phyloP scores from a whole-genome alignment of 1,284 basidiomycete genomes.

The Malassezia nana region DNA sequence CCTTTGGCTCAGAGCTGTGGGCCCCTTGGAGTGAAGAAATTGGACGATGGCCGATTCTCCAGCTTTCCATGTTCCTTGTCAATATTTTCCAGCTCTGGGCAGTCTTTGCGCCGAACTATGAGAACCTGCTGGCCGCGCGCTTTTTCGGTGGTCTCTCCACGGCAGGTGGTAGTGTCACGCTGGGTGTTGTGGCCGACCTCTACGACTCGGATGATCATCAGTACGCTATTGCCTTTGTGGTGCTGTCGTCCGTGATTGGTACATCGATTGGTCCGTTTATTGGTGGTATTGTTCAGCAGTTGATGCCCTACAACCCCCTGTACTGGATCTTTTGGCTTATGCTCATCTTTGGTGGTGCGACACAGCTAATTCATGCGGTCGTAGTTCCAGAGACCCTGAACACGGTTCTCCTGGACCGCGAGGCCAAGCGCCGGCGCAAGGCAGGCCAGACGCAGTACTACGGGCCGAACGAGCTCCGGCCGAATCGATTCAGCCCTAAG shows the following conservation, averaged over 20 bases:
- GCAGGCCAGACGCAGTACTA: constrained; percentile 46
- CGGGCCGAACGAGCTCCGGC: constrained; percentile 49
- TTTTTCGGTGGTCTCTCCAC: constrained; percentile 47
- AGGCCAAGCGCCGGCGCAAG: constrained; percentile 48
- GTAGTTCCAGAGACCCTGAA: constrained; percentile 50
- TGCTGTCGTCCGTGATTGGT: constrained; percentile 44
- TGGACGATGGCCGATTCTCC: constrained; percentile 44
- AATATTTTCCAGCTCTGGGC: constrained; percentile 47
- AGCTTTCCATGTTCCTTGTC: constrained; percentile 43
- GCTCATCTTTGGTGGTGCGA: constrained; percentile 49
- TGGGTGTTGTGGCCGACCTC: constrained; percentile 50
- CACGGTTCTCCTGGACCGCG: constrained; percentile 49
- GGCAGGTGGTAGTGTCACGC: constrained; percentile 50
- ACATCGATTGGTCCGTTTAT: constrained; percentile 43
- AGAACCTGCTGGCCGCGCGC: constrained; percentile 40
- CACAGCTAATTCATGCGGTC: constrained; percentile 49
- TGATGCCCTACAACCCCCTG: constrained; percentile 14
- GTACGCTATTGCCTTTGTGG: constrained; percentile 45
- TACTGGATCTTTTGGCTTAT: constrained; percentile 50
- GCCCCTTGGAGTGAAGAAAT: constrained; percentile 48
- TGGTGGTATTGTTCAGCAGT: constrained; percentile 32
- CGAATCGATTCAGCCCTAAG: constrained; percentile 45
- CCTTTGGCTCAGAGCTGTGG: constrained; percentile 48
- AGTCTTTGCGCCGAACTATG: constrained; percentile 42
- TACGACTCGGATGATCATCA: constrained; percentile 47